Evolutionary conservation across 2,329 filamentous ascomycete genomes (phyloP), one percentile per base, ranked within the genome.

Genomic region (Pseudogymnoascus sp.): DNA sequence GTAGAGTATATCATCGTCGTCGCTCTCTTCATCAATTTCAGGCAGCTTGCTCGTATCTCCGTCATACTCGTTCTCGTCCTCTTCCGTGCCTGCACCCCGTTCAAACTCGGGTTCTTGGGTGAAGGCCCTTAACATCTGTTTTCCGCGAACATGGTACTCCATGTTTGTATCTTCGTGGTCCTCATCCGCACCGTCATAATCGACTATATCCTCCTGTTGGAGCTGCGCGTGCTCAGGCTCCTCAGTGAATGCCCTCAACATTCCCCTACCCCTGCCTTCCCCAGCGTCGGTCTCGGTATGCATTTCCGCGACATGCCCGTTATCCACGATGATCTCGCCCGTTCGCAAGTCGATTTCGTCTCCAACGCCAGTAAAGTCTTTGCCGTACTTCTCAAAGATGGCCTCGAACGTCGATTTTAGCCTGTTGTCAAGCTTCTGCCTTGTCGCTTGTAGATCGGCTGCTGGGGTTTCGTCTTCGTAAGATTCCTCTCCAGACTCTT

Each of bases 301-400:
- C 80, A 90, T 84, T 69, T 82, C 72, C 58, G 81, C 72, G 59
- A 97, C 72, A 75, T 97, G 94, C 0, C 94, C 93, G 77, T 96
- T 94, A 73, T 97, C 82, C 61, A 97, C 86, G n/a, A 96, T 80
- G 54, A 97, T 85, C 62, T 89, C 79, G 60, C 90, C 91, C 0
- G 89, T 93, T 58, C 79, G 78, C 61, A 96, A 78, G 72, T 97
- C 90, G 68, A 97, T 91, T 75, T 96, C 91, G 73, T 97, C 93
- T 60, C 88, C 91, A 58, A 93, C 80, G 4, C 86, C 88, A 1
- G 85, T 85, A 69, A 96, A 96, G 71, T 97, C 89, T 65, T 81
- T 86, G 60, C 81, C 86, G 72, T 96, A 97, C 73, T 96, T 97
- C 63, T 88, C 83, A 71, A 96, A 96, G 61, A 97, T 96, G 61